These are phyloP conservation scores for Lachancea kluyveri DNA, from an alignment of 805 yeast genomes.

Conservation along the genomic window DNA sequence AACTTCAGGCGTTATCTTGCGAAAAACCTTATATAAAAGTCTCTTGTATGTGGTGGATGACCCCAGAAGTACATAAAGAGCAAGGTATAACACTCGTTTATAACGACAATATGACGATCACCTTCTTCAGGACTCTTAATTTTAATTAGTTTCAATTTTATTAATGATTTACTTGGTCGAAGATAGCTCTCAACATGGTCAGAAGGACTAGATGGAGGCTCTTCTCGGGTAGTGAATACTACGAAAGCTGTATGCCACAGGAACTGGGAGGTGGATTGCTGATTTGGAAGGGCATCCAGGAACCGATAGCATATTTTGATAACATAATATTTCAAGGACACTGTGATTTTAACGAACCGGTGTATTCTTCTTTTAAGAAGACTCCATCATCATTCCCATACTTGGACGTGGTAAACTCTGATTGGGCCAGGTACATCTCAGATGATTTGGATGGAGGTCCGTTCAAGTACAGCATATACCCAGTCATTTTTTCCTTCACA, in stretches of 20 bases:
- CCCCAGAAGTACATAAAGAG: too few relatives aligned
- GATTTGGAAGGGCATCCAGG: slow-evolving; percentile 15
- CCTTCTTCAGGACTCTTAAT: too few relatives aligned
- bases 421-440: slow-evolving; percentile 44
- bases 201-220: slow-evolving; percentile 4
- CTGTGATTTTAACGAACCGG: slow-evolving; percentile 32
- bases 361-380: slow-evolving; percentile 30
- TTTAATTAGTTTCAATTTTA: too few relatives aligned
- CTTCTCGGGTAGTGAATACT: slow-evolving; percentile 7
- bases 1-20: too few relatives aligned
- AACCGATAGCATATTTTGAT: slow-evolving; percentile 13
- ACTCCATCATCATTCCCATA: slow-evolving; percentile 36
- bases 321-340: slow-evolving; percentile 25
- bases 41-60: too few relatives aligned
- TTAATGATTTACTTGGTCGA: too few relatives aligned
- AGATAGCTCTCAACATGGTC: too few relatives aligned
- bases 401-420: slow-evolving; percentile 29
- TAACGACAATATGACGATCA: too few relatives aligned
- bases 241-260: slow-evolving; percentile 29
- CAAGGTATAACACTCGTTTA: too few relatives aligned
- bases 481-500: slow-evolving; percentile 56
- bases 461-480: slow-evolving; percentile 52
- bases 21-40: too few relatives aligned
- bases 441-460: slow-evolving; percentile 34
- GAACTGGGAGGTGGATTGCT: slow-evolving; percentile 31